These are phyloP conservation scores for Neurospora sp. DNA, from an alignment of 495 filamentous ascomycete species.

Conservation along the genomic window DNA sequence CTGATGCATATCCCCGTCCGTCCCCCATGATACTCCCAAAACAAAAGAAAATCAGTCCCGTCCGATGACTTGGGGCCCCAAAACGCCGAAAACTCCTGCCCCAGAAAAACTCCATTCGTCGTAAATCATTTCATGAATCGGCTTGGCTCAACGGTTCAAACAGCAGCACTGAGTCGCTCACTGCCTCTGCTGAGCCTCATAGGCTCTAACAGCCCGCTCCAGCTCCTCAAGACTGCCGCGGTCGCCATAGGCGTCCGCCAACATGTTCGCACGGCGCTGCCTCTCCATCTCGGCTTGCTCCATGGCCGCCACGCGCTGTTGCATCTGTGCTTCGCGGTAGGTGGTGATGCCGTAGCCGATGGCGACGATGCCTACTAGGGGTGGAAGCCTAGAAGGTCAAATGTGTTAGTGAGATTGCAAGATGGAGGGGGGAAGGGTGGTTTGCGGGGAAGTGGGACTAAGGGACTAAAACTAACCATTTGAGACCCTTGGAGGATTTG, in stretches of 20 bases:
- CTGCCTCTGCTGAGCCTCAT: slow-evolving; percentile 27
- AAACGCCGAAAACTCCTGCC: background rate
- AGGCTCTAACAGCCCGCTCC: slow-evolving; percentile 47
- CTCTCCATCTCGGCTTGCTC: slow-evolving; percentile 17
- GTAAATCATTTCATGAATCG: background rate
- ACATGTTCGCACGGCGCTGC: slow-evolving; percentile 13
- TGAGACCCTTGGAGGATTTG: slow-evolving; percentile 19
- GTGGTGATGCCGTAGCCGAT: slow-evolving; percentile 32
- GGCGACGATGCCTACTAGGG: slow-evolving; percentile 28
- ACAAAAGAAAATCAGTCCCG: background rate
- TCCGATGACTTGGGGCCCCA: background rate
- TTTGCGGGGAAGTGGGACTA: background rate
- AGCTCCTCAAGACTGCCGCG: slow-evolving; percentile 46
- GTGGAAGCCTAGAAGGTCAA: slow-evolving; percentile 21
- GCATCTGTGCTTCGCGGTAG: slow-evolving; percentile 21
- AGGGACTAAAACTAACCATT: slow-evolving; percentile 19
- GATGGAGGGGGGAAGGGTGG: background rate
- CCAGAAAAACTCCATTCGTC: background rate
- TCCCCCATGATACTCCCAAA: background rate
- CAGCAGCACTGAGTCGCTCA: background rate
- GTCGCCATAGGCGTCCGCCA: slow-evolving; percentile 51
- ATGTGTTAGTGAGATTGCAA: slow-evolving; percentile 1
- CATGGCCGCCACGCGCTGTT: slow-evolving; percentile 12
- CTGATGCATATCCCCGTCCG: background rate
- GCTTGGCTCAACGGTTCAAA: background rate